Conservation (phyloP, 176 grass and related monocot species). For the Urochloa ruziziensis region DNA sequence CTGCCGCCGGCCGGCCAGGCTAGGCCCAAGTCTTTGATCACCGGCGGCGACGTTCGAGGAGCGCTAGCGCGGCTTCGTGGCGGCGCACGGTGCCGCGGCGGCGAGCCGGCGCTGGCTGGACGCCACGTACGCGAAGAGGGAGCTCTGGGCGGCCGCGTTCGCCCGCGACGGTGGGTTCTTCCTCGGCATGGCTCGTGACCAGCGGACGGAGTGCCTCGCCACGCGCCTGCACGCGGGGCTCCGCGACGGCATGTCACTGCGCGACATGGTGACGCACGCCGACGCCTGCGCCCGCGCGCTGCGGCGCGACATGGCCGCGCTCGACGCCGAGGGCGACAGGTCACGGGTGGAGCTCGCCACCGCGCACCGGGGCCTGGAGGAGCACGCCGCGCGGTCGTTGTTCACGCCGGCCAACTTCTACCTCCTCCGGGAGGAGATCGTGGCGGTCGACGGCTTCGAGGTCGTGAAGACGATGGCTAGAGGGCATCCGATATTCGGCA, state of each 20-base stretch:
- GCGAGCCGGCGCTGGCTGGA: background rate
- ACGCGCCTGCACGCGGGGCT: background rate
- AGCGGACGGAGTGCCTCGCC: constrained; percentile 19
- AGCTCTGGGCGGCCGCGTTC: background rate
- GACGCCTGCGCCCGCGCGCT: background rate
- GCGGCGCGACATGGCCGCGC: background rate
- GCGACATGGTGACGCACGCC: background rate
- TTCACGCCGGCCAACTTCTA: constrained; percentile 24
- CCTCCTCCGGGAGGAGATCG: constrained; percentile 9
- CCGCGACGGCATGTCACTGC: background rate
- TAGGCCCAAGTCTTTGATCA: constrained; percentile 13
- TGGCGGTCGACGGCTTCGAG: background rate
- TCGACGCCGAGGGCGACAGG: background rate
- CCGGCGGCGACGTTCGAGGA: constrained; percentile 1
- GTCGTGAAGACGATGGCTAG: background rate
- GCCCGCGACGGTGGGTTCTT: constrained; percentile 20
- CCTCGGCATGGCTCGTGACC: background rate
- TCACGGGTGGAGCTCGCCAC: background rate
- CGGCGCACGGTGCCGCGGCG: background rate
- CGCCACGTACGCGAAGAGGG: background rate
- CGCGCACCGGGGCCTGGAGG: background rate
- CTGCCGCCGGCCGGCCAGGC: too few species aligned
- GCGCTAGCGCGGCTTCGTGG: background rate
- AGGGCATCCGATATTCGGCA: background rate
- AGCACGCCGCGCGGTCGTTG: background rate